These are phyloP conservation scores for Yamadazyma kitorensis DNA, from an alignment of 805 yeast species.

Conservation along the genomic window DNA sequence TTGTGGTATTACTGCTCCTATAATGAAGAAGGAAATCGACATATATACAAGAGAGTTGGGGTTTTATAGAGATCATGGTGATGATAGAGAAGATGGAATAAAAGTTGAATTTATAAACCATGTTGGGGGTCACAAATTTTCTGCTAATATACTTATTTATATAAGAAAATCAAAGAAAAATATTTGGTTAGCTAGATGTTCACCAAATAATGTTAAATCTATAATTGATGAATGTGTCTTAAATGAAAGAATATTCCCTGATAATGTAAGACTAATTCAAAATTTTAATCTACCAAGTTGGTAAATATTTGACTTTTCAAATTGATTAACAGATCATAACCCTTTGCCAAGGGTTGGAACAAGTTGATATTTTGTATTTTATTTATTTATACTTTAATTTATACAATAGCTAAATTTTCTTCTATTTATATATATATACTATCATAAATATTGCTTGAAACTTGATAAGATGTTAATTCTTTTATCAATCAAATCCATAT, in stretches of 20 bases:
- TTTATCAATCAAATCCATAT: conserved; percentile 49
- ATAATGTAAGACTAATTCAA: conserved; percentile 59
- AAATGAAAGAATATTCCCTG: conserved; percentile 69
- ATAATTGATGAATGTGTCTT: conserved; percentile 75
- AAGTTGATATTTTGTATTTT: too few relatives aligned
- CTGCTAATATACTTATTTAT: conserved; percentile 84
- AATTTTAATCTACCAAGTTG: conserved; percentile 26
- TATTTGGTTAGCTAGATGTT: conserved; percentile 85
- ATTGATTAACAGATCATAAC: too few relatives aligned
- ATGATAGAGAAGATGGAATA: conserved; percentile 72
- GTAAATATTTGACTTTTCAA: conserved; percentile 9
- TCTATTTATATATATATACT: neutral
- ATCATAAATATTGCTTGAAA: conserved; percentile 2
- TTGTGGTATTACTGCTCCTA: conserved; percentile 93
- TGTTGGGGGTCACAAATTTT: conserved; percentile 94
- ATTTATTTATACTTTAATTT: too few relatives aligned
- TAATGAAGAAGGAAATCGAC: conserved; percentile 78
- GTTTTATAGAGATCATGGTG: conserved; percentile 72
- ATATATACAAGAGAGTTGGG: conserved; percentile 66
- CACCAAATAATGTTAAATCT: conserved; percentile 71
- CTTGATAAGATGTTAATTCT: conserved; percentile 48
- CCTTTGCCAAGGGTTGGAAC: too few relatives aligned
- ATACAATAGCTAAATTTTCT: too few relatives aligned
- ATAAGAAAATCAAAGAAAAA: conserved; percentile 62
- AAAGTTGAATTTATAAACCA: conserved; percentile 72